Evolutionary conservation across 495 filamentous ascomycete species (phyloP), one percentile per base, ranked within the genome.

Genomic region (Penicillium nucicola): DNA sequence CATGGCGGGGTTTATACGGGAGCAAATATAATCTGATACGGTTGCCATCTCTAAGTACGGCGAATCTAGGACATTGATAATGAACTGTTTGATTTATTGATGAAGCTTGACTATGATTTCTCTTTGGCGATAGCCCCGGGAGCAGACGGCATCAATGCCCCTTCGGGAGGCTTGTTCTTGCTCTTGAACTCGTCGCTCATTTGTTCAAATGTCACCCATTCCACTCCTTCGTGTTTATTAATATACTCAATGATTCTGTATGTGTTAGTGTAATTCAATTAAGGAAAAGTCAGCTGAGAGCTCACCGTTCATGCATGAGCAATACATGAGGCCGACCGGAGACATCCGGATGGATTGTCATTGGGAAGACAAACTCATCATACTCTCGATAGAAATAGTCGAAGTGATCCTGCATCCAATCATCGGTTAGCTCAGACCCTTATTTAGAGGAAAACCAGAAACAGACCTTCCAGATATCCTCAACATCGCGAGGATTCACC

Each of bases 201-300:
- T 57, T 85, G 75, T 48, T 81, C 84, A 61, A 89, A 83, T 5
- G 84, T 87, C 57, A 87, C 78, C 84, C 84, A 89, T 57, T 89
- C 83, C 15, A 89, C 82, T 3, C 86, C 85, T 55, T 87, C 84
- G 46, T 88, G 85, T 42, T 77, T 78, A 48, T 87, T 87, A 56
- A 89, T 85, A 51, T 86, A 77, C 52, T 88, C 84, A 51, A 90
- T 88, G 46, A 87, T 75, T 38, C 76, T 80, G 48, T 25, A n/a
- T n/a, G n/a, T n/a, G n/a, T n/a, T n/a, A n/a, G n/a, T n/a, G n/a
- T n/a, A n/a, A n/a, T n/a, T n/a, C n/a, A n/a, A n/a, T n/a, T n/a
- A n/a, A n/a, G n/a, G n/a, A n/a, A n/a, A n/a, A n/a, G n/a, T n/a
- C n/a, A n/a, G n/a, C n/a, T n/a, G n/a, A 28, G 38, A 47, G 59